Base-by-base conservation (phyloP, 805 yeast species). In the Kodamaea kaohsiungensis region DNA sequence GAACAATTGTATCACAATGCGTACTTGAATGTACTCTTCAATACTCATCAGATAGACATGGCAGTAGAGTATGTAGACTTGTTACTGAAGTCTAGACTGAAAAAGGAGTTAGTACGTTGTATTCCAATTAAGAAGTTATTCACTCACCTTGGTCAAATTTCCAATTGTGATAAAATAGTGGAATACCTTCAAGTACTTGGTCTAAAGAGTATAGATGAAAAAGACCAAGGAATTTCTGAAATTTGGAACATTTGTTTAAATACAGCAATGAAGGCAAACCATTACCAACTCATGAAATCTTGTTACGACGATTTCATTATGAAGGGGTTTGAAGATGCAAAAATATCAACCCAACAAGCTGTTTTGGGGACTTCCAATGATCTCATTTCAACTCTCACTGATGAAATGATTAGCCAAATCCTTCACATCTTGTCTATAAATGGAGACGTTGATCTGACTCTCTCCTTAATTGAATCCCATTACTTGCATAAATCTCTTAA, bases 391-490 rank as follows among this genome's bases (percentile, higher is more conserved):
- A 56, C 69, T 1, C 47, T 72, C 3, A 64, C 60, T 9, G 71
- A 67, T 15, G 48, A 55, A 2, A 57, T 67, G 35, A 56, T 72
- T 5, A 53, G 57, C 33, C 65, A 61, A 48, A 65, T 72, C 5
- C 61, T 76, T 25, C 72, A 68, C 35, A 60, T 67, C 0, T 62
- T 76, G 9, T 60, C 76, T 2, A 54, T 62, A 3, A 62, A 69
- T 49, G 80, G 80, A 5, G 80, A 76, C 56, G 71, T 73, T 5
- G 48, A 63, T 13, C 69, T 66, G 66, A 66, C 76, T 1, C 53
- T 73, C 8, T 53, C 63, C 5, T 59, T 75, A 12, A 67, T 76
- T 10, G 78, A 76, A 53, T 59, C 73, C 46, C 76, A 72, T 52
- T 72, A 61, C 55, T 54, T 75, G 6, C 75, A 71, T 54, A 67